Conservation (phyloP, 257 asterid genomes). For the Hygrophila difformis region DNA sequence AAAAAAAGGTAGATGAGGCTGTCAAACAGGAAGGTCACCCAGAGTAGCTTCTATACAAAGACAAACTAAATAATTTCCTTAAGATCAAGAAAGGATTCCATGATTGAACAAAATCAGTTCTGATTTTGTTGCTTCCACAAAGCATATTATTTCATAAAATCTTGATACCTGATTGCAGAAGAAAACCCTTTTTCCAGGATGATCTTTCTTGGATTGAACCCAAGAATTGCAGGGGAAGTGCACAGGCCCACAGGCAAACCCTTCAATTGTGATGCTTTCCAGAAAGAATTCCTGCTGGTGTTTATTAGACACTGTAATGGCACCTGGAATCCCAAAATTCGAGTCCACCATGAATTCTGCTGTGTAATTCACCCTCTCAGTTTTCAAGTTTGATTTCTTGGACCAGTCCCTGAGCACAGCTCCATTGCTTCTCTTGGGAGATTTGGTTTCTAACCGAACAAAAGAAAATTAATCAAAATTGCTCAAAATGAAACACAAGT, state of each 20-base stretch:
- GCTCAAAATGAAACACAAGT: background rate
- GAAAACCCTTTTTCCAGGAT: slow-evolving; percentile 68
- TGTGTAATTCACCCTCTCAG: slow-evolving; percentile 69
- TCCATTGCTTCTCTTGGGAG: slow-evolving; percentile 57
- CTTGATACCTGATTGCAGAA: slow-evolving; percentile 74
- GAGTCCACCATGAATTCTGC: slow-evolving; percentile 76
- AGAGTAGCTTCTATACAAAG: no score
- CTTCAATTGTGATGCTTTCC: slow-evolving; percentile 85
- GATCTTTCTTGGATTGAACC: slow-evolving; percentile 75
- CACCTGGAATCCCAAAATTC: slow-evolving; percentile 80
- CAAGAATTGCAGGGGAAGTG: slow-evolving; percentile 89
- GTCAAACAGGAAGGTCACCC: no score
- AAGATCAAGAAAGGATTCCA: slow-evolving; percentile 7
- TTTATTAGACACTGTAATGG: slow-evolving; percentile 61
- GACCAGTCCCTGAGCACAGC: slow-evolving; percentile 87
- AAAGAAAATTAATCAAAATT: no score
- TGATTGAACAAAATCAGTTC: slow-evolving; percentile 3
- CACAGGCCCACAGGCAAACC: slow-evolving; percentile 77
- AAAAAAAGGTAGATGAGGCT: slow-evolving; percentile 7
- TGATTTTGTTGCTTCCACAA: background rate
- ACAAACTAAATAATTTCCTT: no score
- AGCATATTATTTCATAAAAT: background rate
- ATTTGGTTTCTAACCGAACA: slow-evolving; percentile 39
- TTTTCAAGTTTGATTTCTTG: slow-evolving; percentile 62
- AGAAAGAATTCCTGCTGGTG: slow-evolving; percentile 83